Conservation (phyloP, 108 stramenopile genomes). For the Schizochytrium sp. region DNA sequence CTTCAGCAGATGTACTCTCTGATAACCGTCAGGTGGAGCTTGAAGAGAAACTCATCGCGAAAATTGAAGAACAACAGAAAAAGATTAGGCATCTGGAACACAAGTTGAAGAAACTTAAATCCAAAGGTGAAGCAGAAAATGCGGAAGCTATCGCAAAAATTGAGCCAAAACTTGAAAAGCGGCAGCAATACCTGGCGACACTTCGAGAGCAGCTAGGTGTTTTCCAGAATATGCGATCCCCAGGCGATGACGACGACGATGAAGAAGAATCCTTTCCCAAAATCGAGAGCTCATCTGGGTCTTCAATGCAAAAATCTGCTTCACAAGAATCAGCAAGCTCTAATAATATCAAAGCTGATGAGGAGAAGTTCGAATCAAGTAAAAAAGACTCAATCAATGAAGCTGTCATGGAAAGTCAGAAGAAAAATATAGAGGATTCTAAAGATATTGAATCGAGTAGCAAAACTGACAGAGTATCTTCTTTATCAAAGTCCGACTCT, state of each 20-base stretch:
- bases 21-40: background rate
- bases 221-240: constrained; percentile 13
- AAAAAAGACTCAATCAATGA: too few relatives aligned
- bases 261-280: background rate
- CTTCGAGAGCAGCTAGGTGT: constrained; percentile 26
- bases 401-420: too few relatives aligned
- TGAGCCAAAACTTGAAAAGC: background rate
- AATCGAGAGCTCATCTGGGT: background rate
- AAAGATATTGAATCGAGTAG: too few relatives aligned
- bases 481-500: too few relatives aligned
- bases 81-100: background rate
- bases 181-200: background rate
- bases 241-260: constrained; percentile 13
- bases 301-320: background rate
- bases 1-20: background rate
- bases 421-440: too few relatives aligned
- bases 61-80: constrained; percentile 14
- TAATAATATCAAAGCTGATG: too few relatives aligned
- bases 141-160: constrained; percentile 31
- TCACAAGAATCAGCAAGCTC: too few relatives aligned
- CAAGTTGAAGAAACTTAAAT: background rate
- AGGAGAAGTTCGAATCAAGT: too few relatives aligned
- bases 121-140: background rate
- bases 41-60: background rate
- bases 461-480: too few relatives aligned